A percentile compares a stretch with the other conserved stretches of the same genome.
Conservation (phyloP, 257 asterid species). For the Asclepias syriaca region DNA sequence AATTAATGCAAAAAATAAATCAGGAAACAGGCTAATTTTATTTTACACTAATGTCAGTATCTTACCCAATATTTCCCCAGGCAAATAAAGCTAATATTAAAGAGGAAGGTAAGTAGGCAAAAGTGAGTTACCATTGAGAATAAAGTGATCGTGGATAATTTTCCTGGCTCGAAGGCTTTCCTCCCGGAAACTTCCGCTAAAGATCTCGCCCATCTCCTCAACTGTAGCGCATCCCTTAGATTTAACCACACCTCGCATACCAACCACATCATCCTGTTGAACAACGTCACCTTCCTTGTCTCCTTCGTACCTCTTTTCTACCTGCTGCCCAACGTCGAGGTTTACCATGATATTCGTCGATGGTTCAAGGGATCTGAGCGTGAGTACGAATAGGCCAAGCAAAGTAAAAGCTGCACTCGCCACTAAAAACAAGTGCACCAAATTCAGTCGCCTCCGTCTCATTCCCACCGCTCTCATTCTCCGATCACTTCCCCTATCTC, state of each 20-base stretch:
- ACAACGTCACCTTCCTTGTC: not conserved
- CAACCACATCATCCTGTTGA: not conserved
- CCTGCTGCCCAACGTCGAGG: not conserved
- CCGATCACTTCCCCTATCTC: not conserved
- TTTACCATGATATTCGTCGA: conserved; percentile 20
- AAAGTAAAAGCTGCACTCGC: conserved; percentile 40
- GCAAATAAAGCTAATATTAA: not conserved
- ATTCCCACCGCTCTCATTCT: conserved; percentile 36
- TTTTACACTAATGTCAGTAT: not conserved
- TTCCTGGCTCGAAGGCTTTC: conserved; percentile 60
- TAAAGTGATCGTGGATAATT: conserved; percentile 61
- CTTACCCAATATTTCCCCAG: not conserved
- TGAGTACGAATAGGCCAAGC: conserved; percentile 47
- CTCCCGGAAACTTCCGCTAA: conserved; percentile 47
- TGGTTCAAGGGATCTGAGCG: conserved; percentile 55
- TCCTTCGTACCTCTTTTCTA: not conserved
- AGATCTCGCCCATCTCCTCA: conserved; percentile 88
- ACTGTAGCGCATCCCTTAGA: conserved; percentile 68
- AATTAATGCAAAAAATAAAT: not conserved
- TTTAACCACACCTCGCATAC: not conserved
- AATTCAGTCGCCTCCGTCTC: conserved; percentile 50
- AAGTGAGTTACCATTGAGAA: conserved; percentile 40
- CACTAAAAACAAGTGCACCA: conserved; percentile 31
- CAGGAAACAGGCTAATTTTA: not conserved
- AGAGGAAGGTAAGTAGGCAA: not conserved